Conservation (phyloP, 78 protist species). For the Chrysochromulina tobinii region DNA sequence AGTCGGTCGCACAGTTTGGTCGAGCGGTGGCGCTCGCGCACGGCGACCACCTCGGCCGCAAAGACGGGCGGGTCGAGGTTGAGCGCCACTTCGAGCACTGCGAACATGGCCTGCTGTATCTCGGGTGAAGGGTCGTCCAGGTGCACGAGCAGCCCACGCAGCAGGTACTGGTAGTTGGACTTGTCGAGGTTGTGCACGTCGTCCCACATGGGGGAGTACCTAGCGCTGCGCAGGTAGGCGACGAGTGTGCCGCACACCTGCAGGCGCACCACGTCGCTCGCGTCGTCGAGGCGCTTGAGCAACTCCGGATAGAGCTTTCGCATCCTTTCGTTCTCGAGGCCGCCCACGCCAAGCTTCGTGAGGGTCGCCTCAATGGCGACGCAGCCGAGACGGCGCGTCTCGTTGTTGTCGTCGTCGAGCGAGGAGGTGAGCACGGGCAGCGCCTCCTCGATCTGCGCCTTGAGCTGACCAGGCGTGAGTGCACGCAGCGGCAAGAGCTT, state of each 20-base stretch:
- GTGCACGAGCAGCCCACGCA: constrained; percentile 11
- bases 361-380: not conserved
- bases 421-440: not conserved
- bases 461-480: not conserved
- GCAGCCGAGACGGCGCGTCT: not conserved
- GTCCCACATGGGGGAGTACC: not conserved
- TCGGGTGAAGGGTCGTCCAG: not conserved
- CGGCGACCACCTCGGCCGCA: not conserved
- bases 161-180: not conserved
- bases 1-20: not conserved
- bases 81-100: not conserved
- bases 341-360: not conserved
- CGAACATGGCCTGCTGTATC: not conserved
- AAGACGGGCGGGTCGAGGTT: not conserved
- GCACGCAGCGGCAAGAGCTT: not conserved
- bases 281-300: not conserved
- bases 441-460: not conserved
- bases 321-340: not conserved
- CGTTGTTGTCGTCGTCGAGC: constrained; percentile 15
- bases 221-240: not conserved
- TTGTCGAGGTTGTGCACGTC: not conserved
- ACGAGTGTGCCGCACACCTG: not conserved
- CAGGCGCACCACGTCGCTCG: not conserved
- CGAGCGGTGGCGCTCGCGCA: constrained; percentile 16
- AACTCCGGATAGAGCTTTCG: not conserved